Evolutionary conservation across 2,329 filamentous ascomycete genomes (phyloP), one percentile per base, ranked within the genome.

Genomic region (Pseudocercospora eumusae): DNA sequence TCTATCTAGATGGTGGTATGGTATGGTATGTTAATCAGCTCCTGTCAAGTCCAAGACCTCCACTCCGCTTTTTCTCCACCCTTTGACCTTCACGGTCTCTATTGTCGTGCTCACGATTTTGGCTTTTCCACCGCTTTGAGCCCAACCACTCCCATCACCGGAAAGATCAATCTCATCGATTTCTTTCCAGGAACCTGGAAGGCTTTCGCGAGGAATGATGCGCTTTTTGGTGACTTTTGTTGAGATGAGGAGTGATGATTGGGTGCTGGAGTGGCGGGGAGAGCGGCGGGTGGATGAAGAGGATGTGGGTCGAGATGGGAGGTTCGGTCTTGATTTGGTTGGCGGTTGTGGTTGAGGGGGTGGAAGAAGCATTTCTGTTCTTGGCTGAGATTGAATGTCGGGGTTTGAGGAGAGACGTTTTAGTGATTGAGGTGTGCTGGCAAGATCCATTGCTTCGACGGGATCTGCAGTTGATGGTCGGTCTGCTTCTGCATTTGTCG

Each of bases 11-110:
- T n/a, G n/a, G n/a, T n/a, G n/a, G n/a, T n/a, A n/a, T n/a, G n/a
- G n/a, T n/a, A n/a, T n/a, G n/a, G n/a, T n/a, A n/a, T n/a, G n/a
- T n/a, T n/a, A n/a, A 25, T 11, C 45, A 27, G 56, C 69, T 6
- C 65, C 69, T 8, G 74, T 76, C 62, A 76, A 64, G 68, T 76
- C 74, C 64, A 76, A 63, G 4, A 75, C 66, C 55, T 75, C 74
- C 20, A 76, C 72, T 3, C 68, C 73, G 66, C 74, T 76, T 56
- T 69, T 68, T 57, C 74, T 65, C 66, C 70, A 75, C 15, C 56
- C 67, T 36, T 49, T 60, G n/a, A 23, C 42, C 13, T 52, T 62
- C 23, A 25, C 21, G 15, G 33, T 56, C n/a, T 47, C 23, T 8
- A 4, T 49, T 9, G 20, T 52, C n/a, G 10, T 50, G 6, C 42